These are phyloP conservation scores for Dispira simplex DNA, from an alignment of 192 early-diverging fungal genomes.

Conservation along the genomic window DNA sequence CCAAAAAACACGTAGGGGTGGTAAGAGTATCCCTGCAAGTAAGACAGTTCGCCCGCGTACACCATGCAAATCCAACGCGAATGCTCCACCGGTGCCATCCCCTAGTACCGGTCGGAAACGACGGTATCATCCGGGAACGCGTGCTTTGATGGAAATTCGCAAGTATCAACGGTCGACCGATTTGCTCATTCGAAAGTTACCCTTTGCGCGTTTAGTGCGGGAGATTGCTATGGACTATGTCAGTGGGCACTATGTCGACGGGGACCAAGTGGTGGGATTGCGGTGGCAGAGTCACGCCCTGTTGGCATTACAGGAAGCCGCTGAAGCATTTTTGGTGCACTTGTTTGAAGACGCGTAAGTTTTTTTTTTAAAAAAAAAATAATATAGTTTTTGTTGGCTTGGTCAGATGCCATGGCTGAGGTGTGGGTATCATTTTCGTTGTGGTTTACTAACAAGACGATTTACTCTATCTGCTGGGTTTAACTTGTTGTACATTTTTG, in stretches of 20 bases:
- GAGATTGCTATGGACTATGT: conserved; percentile 43
- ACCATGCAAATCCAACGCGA: too few species aligned
- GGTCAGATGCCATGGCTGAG: too few species aligned
- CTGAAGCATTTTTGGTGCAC: conserved; percentile 70
- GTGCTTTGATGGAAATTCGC: conserved; percentile 72
- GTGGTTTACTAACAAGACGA: too few species aligned
- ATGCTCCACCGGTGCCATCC: too few species aligned
- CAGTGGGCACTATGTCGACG: conserved; percentile 21
- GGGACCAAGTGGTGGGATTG: conserved; percentile 20
- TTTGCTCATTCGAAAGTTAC: conserved; percentile 64
- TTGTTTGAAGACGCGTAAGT: conserved; percentile 76
- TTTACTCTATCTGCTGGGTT: too few species aligned
- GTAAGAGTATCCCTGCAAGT: too few species aligned
- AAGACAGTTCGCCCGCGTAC: too few species aligned
- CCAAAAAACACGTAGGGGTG: too few species aligned
- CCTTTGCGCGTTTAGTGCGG: conserved; percentile 70
- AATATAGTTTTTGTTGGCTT: not conserved
- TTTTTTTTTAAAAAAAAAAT: too few species aligned
- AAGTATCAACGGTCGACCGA: conserved; percentile 71
- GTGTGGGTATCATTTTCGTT: too few species aligned
- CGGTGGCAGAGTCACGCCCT: conserved; percentile 68
- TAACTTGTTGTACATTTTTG: too few species aligned
- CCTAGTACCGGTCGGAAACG: conserved; percentile 11
- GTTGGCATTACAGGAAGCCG: conserved; percentile 62
- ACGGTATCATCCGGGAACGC: conserved; percentile 59